Evolutionary conservation across 2,329 filamentous ascomycete genomes (phyloP), one percentile per base, ranked within the genome.

Genomic region (Neofusicoccum laricinum): DNA sequence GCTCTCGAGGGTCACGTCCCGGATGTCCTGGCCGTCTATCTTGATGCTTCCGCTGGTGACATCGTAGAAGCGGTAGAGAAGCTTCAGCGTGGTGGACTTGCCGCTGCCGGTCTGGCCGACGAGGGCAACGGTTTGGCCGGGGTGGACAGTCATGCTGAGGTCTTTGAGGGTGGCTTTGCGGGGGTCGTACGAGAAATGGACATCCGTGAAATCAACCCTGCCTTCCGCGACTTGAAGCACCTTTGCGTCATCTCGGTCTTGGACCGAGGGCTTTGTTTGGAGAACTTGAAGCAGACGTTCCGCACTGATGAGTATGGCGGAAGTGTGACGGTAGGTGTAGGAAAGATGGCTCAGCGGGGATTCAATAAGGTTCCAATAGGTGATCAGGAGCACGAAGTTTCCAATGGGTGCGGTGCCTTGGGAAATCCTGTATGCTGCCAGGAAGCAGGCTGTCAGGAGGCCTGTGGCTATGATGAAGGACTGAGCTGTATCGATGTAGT

Each of bases 311-410:
- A 91, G 76, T 53, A 85, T 82, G 19, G 77, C 76, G 2, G 80
- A 78, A 34, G 86, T 75, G 51, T 78, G 77, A 21, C 78, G 77
- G 64, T 84, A 81, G 32, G 80, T 81, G 67, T 77, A 81, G 0
- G 80, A 80, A 45, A 88, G 78, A 12, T 79, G 78, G n/a, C 78
- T 76, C 3, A 87, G 73, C 6, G 85, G 84, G 2, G 70, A 71
- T 63, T 79, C 77, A 68, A 81, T 77, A 0, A 74, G 75, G 17
- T 70, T 65, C 88, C 88, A 91, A 73, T 90, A 91, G 38, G 85
- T 82, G 15, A 89, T 78, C 30, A 91, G 75, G 17, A 87, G 87
- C 4, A 90, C 84, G 66, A 91, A 88, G 65, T 83, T 83, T 45
- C 87, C 87, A 12, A 88, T 78, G 0, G 82, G 79, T 49, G 80